These are phyloP conservation scores for Colletotrichum sp. DNA, from an alignment of 2,329 filamentous ascomycete genomes.

Conservation along the genomic window DNA sequence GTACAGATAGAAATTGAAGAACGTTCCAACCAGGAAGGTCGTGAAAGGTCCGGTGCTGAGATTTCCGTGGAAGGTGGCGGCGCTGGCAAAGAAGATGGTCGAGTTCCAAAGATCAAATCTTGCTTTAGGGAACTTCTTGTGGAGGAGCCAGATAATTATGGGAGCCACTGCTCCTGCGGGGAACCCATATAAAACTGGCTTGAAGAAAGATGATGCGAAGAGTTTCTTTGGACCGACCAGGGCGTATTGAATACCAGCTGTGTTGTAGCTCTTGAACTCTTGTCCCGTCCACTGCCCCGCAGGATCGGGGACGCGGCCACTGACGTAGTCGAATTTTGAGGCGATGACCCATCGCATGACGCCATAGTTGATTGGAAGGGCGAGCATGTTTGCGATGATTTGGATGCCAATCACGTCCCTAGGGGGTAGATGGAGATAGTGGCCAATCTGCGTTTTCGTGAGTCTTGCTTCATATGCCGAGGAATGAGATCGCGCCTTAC, in stretches of 20 bases:
- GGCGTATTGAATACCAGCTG: slow-evolving; percentile 64
- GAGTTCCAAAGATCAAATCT: slow-evolving; percentile 65
- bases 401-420: slow-evolving; percentile 58
- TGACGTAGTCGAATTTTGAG: slow-evolving; percentile 60
- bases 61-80: slow-evolving; percentile 65
- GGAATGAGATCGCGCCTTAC: not conserved
- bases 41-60: slow-evolving; percentile 64
- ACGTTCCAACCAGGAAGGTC: slow-evolving; percentile 62
- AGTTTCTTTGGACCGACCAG: slow-evolving; percentile 51
- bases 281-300: slow-evolving; percentile 68
- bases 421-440: slow-evolving; percentile 67
- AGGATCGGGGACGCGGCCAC: slow-evolving; percentile 55
- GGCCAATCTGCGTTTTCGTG: slow-evolving; percentile 58
- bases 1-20: slow-evolving; percentile 65
- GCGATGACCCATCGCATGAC: slow-evolving; percentile 65
- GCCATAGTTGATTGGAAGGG: slow-evolving; percentile 60
- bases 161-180: slow-evolving; percentile 53
- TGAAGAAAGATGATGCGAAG: slow-evolving; percentile 53
- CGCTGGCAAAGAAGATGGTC: slow-evolving; percentile 64
- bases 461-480: not conserved
- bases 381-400: slow-evolving; percentile 13
- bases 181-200: slow-evolving; percentile 56
- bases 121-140: slow-evolving; percentile 55
- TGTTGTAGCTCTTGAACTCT: slow-evolving; percentile 54
- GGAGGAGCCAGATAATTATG: slow-evolving; percentile 52